Evolutionary conservation across 176 grass and related monocot species (phyloP).

Genomic region (Aechmea fasciata): DNA sequence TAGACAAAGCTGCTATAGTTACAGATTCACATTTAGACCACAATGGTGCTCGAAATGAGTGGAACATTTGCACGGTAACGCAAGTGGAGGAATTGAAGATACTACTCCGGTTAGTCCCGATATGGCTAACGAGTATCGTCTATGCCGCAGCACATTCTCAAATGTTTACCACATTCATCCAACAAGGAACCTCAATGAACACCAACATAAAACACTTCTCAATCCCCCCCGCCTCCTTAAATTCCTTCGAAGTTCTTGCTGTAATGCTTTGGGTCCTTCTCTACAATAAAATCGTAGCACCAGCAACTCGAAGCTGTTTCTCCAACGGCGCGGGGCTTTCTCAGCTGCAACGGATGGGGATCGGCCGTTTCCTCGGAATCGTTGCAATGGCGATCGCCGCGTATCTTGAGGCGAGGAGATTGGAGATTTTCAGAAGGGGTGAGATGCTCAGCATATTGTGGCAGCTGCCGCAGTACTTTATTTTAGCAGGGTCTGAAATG

Average conservation of each 20-base stretch:
- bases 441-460: slow-evolving; percentile 45
- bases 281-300: slow-evolving; percentile 25
- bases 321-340: slow-evolving; percentile 18
- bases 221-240: slow-evolving; percentile 61
- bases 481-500: slow-evolving; percentile 51
- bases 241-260: slow-evolving; percentile 52
- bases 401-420: slow-evolving; percentile 44
- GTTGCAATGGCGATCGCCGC: slow-evolving; percentile 61
- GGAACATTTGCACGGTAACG: slow-evolving; percentile 49
- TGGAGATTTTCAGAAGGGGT: slow-evolving; percentile 21
- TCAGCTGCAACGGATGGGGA: slow-evolving; percentile 58
- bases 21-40: slow-evolving; percentile 31
- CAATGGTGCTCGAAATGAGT: slow-evolving; percentile 17
- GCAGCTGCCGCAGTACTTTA: slow-evolving; percentile 71
- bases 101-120: slow-evolving; percentile 58
- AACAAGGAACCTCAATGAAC: slow-evolving; percentile 72
- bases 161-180: slow-evolving; percentile 82
- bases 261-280: slow-evolving; percentile 25
- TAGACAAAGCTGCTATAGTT: slow-evolving; percentile 73
- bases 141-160: slow-evolving; percentile 47
- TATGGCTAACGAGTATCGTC: slow-evolving; percentile 64
- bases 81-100: slow-evolving; percentile 86
- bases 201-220: slow-evolving; percentile 42
- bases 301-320: background rate
- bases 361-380: slow-evolving; percentile 56